phyloP scores from a whole-genome alignment of 225 moss, liverwort and hornwort genomes.

The Pseudisothecium myosuroides region DNA sequence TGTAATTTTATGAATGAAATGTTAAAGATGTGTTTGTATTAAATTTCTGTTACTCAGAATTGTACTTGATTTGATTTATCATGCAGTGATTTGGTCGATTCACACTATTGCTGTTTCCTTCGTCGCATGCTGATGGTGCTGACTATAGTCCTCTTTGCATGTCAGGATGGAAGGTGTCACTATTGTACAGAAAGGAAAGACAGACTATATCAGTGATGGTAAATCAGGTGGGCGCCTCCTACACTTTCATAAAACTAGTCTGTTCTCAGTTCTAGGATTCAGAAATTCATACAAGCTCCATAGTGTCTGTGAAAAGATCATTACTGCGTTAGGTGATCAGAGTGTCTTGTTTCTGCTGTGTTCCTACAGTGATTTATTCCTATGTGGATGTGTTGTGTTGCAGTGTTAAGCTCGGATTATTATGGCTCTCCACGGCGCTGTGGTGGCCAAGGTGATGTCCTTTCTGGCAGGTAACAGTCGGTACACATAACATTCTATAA shows the following conservation, averaged over 20 bases:
- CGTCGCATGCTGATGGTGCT: not conserved
- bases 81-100: not conserved
- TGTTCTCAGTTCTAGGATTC: not conserved
- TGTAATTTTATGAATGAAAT: not conserved
- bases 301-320: not conserved
- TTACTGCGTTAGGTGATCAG: not conserved
- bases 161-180: constrained; percentile 93
- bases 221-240: constrained; percentile 39
- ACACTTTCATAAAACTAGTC: not conserved
- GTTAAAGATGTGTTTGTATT: not conserved
- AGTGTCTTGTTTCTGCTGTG: not conserved
- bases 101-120: not conserved
- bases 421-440: constrained; percentile 95
- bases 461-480: constrained; percentile 69
- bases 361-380: not conserved
- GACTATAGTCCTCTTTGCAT: not conserved
- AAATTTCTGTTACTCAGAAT: not conserved
- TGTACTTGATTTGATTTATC: not conserved
- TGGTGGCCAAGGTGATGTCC: constrained; percentile 98
- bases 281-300: not conserved
- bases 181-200: constrained; percentile 86
- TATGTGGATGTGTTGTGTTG: constrained; percentile 1
- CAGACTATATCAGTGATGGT: constrained; percentile 89
- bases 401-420: constrained; percentile 67
- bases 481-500: not conserved